Conservation (phyloP, 345 rosid species). For the Hibiscus tridactylites region DNA sequence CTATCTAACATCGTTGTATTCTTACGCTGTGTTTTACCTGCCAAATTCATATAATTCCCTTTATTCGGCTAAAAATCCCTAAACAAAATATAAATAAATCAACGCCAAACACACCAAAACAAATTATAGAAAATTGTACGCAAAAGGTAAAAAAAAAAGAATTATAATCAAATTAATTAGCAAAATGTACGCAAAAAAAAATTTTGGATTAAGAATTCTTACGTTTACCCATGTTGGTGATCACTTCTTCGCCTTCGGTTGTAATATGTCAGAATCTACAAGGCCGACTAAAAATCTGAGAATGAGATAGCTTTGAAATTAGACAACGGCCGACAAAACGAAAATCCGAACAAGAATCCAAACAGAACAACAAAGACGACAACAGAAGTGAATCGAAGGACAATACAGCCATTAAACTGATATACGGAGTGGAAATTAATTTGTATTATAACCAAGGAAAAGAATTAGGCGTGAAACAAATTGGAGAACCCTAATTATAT, state of each 20-base stretch:
- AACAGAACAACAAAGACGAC: slow-evolving; percentile 4
- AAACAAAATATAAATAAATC: not conserved
- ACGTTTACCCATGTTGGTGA: slow-evolving; percentile 66
- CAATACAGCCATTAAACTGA: slow-evolving; percentile 54
- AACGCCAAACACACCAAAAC: not conserved
- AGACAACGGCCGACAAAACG: slow-evolving; percentile 20
- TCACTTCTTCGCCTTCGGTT: not conserved
- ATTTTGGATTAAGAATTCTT: slow-evolving; percentile 12
- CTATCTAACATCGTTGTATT: slow-evolving; percentile 50
- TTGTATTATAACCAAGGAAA: not conserved
- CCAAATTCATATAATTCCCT: not conserved
- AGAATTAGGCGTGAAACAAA: too few relatives aligned
- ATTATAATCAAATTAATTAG: not conserved
- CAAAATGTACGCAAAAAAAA: too few relatives aligned
- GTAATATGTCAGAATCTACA: slow-evolving; percentile 20
- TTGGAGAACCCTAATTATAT: too few relatives aligned
- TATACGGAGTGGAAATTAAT: too few relatives aligned
- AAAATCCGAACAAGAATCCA: slow-evolving; percentile 22
- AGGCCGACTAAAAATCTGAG: slow-evolving; percentile 31
- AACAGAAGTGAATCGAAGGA: slow-evolving; percentile 23
- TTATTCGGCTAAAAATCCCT: not conserved
- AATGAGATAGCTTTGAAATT: slow-evolving; percentile 13
- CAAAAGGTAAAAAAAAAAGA: not conserved
- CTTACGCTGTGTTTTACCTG: slow-evolving; percentile 50
- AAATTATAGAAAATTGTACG: not conserved